Base-by-base conservation (phyloP, 345 rosid genomes). In the Sonneratia caseolaris region DNA sequence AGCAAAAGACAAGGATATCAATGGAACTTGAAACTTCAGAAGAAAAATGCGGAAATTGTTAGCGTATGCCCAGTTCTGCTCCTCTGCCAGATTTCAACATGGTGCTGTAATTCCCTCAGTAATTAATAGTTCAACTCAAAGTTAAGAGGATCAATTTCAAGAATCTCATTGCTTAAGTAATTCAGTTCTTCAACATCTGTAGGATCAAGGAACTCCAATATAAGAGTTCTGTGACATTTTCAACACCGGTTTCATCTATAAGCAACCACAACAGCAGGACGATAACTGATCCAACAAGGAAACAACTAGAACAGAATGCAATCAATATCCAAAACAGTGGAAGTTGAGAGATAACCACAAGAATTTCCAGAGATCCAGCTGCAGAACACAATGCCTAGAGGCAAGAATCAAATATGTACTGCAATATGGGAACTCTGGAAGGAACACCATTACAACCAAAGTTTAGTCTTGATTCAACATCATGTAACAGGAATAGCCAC, bases 401-500 rank as follows among this genome's bases (percentile, higher is more conserved):
- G 56, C 56, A 49, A 21, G 19, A 1, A 21, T 21, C 64, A 24
- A 22, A 4, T 57, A 24, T 21, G 4, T 21, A 21, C 64, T 24
- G 13, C 65, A 24, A 61, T 32, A 61, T 24, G 3, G 15, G 35
- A 22, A 27, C 65, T 22, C 10, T 3, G 37, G 24, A 61, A 32
- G 15, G 11, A 61, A 12, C 36, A 61, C 24, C 24, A 21, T 57
- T 4, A 22, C 15, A 15, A 13, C 15, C 3, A 35, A 5, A 32
- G 9, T 12, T 62, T 35, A 8, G 3, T 18, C 66, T 10, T 11
- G 19, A 4, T 32, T 15, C 59, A 53, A 12, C 59, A 53, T 68
- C 70, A 78, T 37, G 48, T 70, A 40, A 86, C 51, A 3, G 87
- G 66, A 68, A 75, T 51, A 0, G 75, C 68, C 3, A 69, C 81